Conservation (phyloP, 164 flowering plant species). For the Tinospora cordifolia region DNA sequence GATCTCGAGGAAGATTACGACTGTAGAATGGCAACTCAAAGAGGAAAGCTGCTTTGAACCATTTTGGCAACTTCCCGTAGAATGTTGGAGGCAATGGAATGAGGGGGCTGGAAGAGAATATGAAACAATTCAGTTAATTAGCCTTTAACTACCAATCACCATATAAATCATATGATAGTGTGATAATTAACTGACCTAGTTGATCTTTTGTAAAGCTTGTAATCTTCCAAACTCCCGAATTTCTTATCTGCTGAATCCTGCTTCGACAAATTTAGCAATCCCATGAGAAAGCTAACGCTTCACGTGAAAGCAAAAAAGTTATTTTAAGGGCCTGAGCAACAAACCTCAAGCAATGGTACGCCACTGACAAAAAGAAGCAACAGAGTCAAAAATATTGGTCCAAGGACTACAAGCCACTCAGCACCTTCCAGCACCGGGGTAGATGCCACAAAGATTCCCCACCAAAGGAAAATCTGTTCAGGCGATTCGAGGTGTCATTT, state of each 20-base stretch:
- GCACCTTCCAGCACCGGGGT: conserved; percentile 65
- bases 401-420: conserved; percentile 84
- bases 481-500: neutral
- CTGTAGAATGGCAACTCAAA: conserved; percentile 85
- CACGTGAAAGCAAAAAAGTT: neutral
- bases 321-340: conserved; percentile 14
- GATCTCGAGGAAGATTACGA: conserved; percentile 50
- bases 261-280: conserved; percentile 10
- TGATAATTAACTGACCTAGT: conserved; percentile 51
- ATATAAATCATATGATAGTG: neutral
- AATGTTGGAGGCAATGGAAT: conserved; percentile 67
- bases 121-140: conserved; percentile 7
- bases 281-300: conserved; percentile 11
- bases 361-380: conserved; percentile 94
- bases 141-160: conserved; percentile 4
- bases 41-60: conserved; percentile 65
- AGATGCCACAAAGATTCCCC: conserved; percentile 90
- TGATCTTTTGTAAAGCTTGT: conserved; percentile 53
- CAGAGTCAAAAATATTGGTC: conserved; percentile 75
- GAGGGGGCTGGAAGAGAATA: conserved; percentile 59
- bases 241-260: conserved; percentile 92
- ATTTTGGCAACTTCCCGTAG: conserved; percentile 63
- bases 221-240: conserved; percentile 49
- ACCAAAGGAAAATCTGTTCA: conserved; percentile 84
- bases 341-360: conserved; percentile 90